Base-by-base conservation (phyloP, 2,329 filamentous ascomycete genomes). In the Dactylellina sp. region DNA sequence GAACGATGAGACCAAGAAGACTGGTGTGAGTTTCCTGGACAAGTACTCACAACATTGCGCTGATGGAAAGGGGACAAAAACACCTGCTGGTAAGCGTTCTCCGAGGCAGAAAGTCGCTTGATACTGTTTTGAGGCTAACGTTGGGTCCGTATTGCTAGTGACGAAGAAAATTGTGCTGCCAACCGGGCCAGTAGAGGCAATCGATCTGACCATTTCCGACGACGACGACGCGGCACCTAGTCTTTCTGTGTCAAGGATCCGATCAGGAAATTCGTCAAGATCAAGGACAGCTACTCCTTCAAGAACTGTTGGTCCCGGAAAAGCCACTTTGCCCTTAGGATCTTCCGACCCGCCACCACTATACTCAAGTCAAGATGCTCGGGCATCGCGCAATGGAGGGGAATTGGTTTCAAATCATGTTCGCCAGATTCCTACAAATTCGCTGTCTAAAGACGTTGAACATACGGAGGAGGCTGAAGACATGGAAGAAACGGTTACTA, bases 11-110 rank as follows among this genome's bases (percentile, higher is more conserved):
- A 32, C 28, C 7, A 66, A 57, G 16, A 74, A 57, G 37, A 37
- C 24, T 39, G 61, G 68, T 16, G 57, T 35, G 1, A 66, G 70
- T 28, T 57, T 74, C 16, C 49, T 74, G 4, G 70, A 74, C 2
- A 65, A 62, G 18, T 74, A 74, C 28, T 56, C 70, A 6, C 70
- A 74, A n/a, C 70, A 74, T 20, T 66, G 61, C 35, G 70, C 70
- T n/a, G 61, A 62, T 46, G 61, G 70, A 22, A 74, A 74, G 28
- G 70, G 61, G 9, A 74, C 56, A 25, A 74, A 40, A 22, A 74
- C 70, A 7, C 70, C 70, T 28, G 70, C 61, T 37, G 61, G 70
- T 74, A 62, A 11, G 56, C 32, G 6, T 16, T 18, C 7, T 40
- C 4, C 20, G 1, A 42, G 28, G 2, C 16, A 24, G 39, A 5